Percentiles rank a stretch among this genome's conserved stretches.
phyloP scores from a whole-genome alignment of 176 grass and related monocot genomes.

The Aechmea fasciata region DNA sequence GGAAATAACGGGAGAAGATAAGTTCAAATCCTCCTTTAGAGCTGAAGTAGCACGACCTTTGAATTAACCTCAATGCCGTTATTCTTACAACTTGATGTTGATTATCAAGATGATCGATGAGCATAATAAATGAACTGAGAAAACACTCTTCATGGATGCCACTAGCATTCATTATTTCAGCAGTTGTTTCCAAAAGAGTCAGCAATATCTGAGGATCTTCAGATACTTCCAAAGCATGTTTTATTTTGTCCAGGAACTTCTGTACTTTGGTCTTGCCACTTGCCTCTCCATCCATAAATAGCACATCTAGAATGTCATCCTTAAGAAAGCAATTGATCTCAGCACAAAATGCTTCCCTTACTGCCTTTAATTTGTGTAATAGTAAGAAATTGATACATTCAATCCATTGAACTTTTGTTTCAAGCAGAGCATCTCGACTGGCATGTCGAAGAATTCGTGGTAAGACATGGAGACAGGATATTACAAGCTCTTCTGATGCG shows the following conservation, averaged over 20 bases:
- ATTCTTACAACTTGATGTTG: conserved; percentile 48
- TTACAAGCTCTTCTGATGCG: conserved; percentile 45
- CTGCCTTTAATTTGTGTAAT: conserved; percentile 54
- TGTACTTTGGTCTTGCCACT: conserved; percentile 37
- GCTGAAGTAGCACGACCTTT: conserved; percentile 44
- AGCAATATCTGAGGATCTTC: conserved; percentile 51
- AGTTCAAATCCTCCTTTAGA: conserved; percentile 70
- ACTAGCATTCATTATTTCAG: conserved; percentile 59
- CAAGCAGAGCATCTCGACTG: conserved; percentile 35
- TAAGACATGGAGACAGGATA: conserved; percentile 60
- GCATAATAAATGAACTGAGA: conserved; percentile 62
- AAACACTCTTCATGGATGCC: conserved; percentile 61
- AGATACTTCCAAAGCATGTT: conserved; percentile 38
- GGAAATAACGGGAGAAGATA: conserved; percentile 49
- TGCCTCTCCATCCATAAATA: conserved; percentile 47
- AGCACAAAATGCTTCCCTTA: conserved; percentile 75
- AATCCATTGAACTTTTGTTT: conserved; percentile 53
- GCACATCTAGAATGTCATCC: conserved; percentile 39
- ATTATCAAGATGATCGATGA: conserved; percentile 63
- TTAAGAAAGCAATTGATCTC: conserved; percentile 75
- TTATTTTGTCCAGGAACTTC: conserved; percentile 67
- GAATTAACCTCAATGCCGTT: conserved; percentile 61
- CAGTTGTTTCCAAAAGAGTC: conserved; percentile 65
- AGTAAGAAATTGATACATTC: conserved; percentile 68
- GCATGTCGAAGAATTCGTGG: conserved; percentile 74